Base-by-base conservation (phyloP, 768 basidiomycete genomes). In the Fistulinella prunicolor region DNA sequence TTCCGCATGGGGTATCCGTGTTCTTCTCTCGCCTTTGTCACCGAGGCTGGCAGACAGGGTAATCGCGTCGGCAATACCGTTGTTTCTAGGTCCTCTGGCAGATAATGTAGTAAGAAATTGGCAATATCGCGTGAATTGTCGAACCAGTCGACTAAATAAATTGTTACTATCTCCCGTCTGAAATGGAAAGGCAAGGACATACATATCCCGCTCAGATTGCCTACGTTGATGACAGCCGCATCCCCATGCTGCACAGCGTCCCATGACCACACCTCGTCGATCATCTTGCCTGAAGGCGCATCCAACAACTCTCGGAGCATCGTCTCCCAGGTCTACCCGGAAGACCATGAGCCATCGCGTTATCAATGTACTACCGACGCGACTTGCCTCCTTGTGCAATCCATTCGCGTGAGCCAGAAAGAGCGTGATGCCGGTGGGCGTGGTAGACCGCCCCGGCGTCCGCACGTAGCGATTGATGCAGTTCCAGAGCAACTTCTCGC, bases 161-260 rank as follows among this genome's bases (percentile, higher is more conserved):
- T 34, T 12, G 6, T 19, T 12, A 38, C 53, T 30, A 44, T 8
- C 10, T 4, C 6, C n/a, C 14, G 13, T 2, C 8, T n/a, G 8
- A 28, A 23, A 35, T n/a, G n/a, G 7, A 9, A 17, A n/a, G 23
- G n/a, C 9, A 22, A 35, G 9, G 35, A 70, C 82, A 56, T 63
- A 84, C 87, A 84, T 29, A 86, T 70, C 1, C 73, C 73, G 29
- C 81, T 79, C 1, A 86, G 71, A 16, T 69, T 70, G 1, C 68
- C 65, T 1, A 61, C 72, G 51, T 96, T 97, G 29, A 94, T 44
- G 12, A 89, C 63, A 0, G 77, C 85, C n/a, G 90, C 75, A 50
- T 94, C 94, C 1, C 91, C 94, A 51, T 94, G 90, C 50, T 91
- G 85, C 4, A 85, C 76, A 6, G 88, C 79, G 55, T 96, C 94